Evolutionary conservation across 306 rosid genomes (phyloP).

Genomic region (Quercus alba): DNA sequence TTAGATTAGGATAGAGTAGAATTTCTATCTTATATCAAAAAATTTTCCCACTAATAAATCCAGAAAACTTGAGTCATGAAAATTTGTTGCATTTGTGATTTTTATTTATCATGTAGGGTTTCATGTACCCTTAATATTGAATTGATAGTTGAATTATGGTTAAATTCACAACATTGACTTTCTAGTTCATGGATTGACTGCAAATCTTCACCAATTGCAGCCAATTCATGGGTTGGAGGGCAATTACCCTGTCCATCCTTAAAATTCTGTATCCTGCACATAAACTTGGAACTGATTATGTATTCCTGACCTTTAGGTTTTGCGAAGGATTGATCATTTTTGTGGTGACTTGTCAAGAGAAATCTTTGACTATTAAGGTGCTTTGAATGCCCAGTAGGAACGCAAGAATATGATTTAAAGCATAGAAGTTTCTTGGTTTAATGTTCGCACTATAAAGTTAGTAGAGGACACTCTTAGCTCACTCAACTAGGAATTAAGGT

Average conservation of each 20-base stretch:
- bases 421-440: neutral
- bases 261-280: neutral
- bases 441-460: neutral
- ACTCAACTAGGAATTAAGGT: neutral
- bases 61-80: no score
- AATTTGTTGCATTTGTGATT: neutral
- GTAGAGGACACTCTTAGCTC: neutral
- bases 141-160: neutral
- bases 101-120: slow-evolving; percentile 17
- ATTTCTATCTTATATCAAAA: no score
- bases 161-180: neutral
- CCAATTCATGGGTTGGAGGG: neutral
- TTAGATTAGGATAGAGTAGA: no score
- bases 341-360: neutral
- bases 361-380: slow-evolving; percentile 75
- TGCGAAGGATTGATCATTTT: neutral
- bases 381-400: neutral
- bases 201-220: no score
- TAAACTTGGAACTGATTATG: neutral
- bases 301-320: neutral
- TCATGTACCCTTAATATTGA: slow-evolving; percentile 71
- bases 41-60: no score
- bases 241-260: neutral
- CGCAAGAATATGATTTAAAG: neutral
- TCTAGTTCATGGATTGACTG: neutral